Evolutionary conservation across 2,329 filamentous ascomycete species (phyloP).

Genomic region (Colletotrichum melonis): DNA sequence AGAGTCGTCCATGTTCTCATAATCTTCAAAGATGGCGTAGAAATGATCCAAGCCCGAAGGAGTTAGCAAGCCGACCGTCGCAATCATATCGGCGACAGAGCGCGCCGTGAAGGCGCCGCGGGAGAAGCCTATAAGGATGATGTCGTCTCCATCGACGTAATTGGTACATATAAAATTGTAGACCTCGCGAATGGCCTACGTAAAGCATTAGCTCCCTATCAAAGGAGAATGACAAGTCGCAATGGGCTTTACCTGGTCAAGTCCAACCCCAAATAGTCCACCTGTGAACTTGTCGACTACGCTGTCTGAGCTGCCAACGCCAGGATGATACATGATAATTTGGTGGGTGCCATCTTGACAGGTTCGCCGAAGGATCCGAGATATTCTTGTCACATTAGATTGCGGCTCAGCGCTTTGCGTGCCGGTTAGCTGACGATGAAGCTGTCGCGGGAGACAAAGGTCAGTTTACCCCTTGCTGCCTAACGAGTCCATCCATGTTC

Average conservation of each 20-base stretch:
- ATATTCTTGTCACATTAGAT: conserved; percentile 72
- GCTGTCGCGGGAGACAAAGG: conserved; percentile 45
- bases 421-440: background rate
- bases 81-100: conserved; percentile 65
- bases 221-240: background rate
- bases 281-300: conserved; percentile 61
- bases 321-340: conserved; percentile 70
- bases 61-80: conserved; percentile 61
- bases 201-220: conserved; percentile 20
- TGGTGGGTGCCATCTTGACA: conserved; percentile 65
- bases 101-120: conserved; percentile 69
- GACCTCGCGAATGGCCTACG: conserved; percentile 66
- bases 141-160: conserved; percentile 67
- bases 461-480: conserved; percentile 48
- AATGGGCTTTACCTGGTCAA: conserved; percentile 55
- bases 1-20: conserved; percentile 56
- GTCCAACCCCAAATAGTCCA: conserved; percentile 65
- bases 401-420: conserved; percentile 42
- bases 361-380: conserved; percentile 63
- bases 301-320: conserved; percentile 65
- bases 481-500: conserved; percentile 63
- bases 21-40: conserved; percentile 66
- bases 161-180: conserved; percentile 73
- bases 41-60: conserved; percentile 64
- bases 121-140: conserved; percentile 68